Percentiles rank a stretch among this genome's conserved stretches.
Conservation (phyloP, 345 rosid species). For the Syzygium aqueum region DNA sequence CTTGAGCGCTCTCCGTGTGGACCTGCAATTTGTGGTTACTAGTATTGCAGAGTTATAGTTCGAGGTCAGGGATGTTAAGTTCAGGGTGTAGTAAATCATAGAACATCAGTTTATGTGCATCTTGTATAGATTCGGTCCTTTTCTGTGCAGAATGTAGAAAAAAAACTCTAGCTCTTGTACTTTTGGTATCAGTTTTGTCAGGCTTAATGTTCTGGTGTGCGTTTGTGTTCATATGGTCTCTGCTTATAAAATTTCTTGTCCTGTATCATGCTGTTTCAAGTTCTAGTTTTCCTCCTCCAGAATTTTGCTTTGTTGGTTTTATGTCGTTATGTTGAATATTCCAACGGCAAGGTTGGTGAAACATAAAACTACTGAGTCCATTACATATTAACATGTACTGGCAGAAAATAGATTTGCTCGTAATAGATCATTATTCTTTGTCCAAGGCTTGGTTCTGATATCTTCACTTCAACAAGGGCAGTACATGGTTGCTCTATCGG, state of each 20-base stretch:
- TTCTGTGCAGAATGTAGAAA: not conserved
- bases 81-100: not conserved
- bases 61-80: not conserved
- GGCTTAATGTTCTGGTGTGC: not conserved
- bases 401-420: too few relatives aligned
- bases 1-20: slow-evolving; percentile 2
- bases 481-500: not conserved
- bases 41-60: not conserved
- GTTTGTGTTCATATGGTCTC: not conserved
- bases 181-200: not conserved
- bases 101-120: not conserved
- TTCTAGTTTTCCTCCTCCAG: not conserved
- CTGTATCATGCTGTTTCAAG: not conserved
- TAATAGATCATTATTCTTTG: not conserved
- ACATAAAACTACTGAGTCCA: not conserved
- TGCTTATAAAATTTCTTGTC: not conserved
- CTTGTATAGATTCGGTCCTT: not conserved
- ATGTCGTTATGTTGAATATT: not conserved
- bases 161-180: not conserved
- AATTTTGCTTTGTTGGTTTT: not conserved
- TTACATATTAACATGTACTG: not conserved
- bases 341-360: not conserved
- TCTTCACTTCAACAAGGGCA: not conserved
- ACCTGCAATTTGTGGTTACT: not conserved
- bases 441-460: not conserved